Evolutionary conservation across 768 basidiomycete species (phyloP).

Genomic region (Podaxis sp.): DNA sequence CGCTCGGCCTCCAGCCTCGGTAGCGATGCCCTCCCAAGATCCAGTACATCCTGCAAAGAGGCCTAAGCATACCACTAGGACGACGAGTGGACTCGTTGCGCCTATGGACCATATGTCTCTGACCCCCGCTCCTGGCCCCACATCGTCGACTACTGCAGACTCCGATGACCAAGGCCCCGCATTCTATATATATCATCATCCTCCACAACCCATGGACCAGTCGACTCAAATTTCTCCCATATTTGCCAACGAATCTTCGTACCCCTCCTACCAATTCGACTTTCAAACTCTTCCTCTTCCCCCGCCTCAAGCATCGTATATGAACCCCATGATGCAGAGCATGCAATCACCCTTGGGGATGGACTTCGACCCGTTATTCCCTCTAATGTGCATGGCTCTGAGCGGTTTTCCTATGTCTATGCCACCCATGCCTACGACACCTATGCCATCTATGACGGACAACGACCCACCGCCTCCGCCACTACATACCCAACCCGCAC

Average conservation of each 20-base stretch:
- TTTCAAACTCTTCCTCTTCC: background rate
- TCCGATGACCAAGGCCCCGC: background rate
- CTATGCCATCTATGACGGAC: background rate
- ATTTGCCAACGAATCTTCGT: background rate
- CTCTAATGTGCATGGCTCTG: background rate
- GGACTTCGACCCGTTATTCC: constrained; percentile 8
- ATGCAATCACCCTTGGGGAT: background rate
- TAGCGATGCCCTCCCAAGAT: background rate
- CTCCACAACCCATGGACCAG: background rate
- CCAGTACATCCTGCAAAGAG: background rate
- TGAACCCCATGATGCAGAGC: background rate
- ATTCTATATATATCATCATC: background rate
- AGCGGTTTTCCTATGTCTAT: background rate
- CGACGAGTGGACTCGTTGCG: background rate
- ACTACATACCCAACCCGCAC: background rate
- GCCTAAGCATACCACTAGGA: background rate
- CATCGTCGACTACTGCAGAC: background rate
- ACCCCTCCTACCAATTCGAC: background rate
- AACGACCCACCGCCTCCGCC: background rate
- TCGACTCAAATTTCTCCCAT: background rate
- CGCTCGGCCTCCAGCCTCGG: background rate
- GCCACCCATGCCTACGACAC: background rate
- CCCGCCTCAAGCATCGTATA: background rate
- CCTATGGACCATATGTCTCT: background rate
- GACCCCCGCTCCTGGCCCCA: background rate